phyloP scores from a whole-genome alignment of 73 alveolate species.

The Paramecium tetraurelia region DNA sequence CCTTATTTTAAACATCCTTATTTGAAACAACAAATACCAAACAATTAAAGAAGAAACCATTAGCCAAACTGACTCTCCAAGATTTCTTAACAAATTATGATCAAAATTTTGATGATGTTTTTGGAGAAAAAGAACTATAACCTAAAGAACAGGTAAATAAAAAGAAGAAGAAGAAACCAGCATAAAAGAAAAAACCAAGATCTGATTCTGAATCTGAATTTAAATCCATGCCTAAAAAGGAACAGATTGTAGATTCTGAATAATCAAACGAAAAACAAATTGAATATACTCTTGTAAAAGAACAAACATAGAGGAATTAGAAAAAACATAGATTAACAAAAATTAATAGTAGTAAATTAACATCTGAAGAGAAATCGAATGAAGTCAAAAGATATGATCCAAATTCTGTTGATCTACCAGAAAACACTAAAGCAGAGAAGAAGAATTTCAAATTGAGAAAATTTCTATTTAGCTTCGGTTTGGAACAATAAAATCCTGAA shows the following conservation, averaged over 20 bases:
- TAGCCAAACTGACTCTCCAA: not conserved
- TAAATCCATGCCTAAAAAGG: not conserved
- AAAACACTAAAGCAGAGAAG: not conserved
- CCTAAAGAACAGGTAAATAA: not conserved
- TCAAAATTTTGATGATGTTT: constrained; percentile 30
- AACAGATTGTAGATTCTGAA: not conserved
- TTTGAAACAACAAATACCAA: not conserved
- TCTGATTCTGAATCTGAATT: not conserved
- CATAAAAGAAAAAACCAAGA: not conserved
- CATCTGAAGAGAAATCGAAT: not conserved
- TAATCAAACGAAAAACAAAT: not conserved
- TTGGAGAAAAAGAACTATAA: not conserved
- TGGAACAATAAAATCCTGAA: not conserved
- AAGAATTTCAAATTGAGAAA: not conserved
- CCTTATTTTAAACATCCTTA: not conserved
- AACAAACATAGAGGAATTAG: not conserved
- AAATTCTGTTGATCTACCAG: not conserved
- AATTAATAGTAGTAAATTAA: not conserved
- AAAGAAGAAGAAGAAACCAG: not conserved
- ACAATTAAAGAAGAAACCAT: not conserved
- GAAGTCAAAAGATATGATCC: not conserved
- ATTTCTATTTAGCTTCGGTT: not conserved
- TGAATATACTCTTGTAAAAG: not conserved
- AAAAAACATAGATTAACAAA: not conserved
- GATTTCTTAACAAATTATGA: constrained; percentile 10